Conservation (phyloP, 2,329 filamentous ascomycete species). For the Microdochium trichocladiopsis region DNA sequence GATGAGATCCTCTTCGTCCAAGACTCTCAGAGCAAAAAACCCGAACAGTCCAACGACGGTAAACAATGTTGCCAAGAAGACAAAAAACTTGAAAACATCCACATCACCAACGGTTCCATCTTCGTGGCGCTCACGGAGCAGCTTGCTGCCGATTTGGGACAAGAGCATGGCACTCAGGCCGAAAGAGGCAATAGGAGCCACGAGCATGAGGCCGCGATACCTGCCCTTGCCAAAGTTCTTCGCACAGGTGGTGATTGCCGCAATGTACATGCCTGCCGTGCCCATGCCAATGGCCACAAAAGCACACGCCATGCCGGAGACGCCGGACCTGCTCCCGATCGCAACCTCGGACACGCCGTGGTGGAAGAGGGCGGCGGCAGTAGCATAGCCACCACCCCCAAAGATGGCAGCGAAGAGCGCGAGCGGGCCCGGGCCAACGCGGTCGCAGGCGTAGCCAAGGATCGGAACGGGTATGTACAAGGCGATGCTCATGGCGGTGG, state of each 20-base stretch:
- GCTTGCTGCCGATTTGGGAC: constrained; percentile 74
- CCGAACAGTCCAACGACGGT: constrained; percentile 66
- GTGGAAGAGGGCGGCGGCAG: constrained; percentile 73
- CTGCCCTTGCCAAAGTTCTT: constrained; percentile 95
- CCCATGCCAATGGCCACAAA: constrained; percentile 79
- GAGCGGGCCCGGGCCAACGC: constrained; percentile 71
- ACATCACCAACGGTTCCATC: constrained; percentile 59
- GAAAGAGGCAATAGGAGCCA: constrained; percentile 85
- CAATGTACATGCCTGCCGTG: constrained; percentile 84
- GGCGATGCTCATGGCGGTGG: constrained; percentile 78
- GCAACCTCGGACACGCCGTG: constrained; percentile 27
- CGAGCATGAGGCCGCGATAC: constrained; percentile 82
- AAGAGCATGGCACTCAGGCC: constrained; percentile 94
- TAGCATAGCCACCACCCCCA: constrained; percentile 74
- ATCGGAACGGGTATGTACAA: constrained; percentile 90
- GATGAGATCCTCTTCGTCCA: constrained; percentile 82
- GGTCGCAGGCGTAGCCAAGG: constrained; percentile 88
- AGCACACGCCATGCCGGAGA: constrained; percentile 69
- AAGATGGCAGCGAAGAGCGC: constrained; percentile 65
- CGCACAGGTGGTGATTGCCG: constrained; percentile 87
- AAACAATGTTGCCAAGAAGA: constrained; percentile 74
- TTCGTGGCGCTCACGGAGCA: constrained; percentile 63
- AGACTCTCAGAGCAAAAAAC: constrained; percentile 65
- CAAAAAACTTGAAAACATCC: constrained; percentile 78
- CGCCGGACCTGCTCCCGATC: constrained; percentile 30